Evolutionary conservation across 2,329 filamentous ascomycete species (phyloP).

Genomic region (Kalmusia sp.): DNA sequence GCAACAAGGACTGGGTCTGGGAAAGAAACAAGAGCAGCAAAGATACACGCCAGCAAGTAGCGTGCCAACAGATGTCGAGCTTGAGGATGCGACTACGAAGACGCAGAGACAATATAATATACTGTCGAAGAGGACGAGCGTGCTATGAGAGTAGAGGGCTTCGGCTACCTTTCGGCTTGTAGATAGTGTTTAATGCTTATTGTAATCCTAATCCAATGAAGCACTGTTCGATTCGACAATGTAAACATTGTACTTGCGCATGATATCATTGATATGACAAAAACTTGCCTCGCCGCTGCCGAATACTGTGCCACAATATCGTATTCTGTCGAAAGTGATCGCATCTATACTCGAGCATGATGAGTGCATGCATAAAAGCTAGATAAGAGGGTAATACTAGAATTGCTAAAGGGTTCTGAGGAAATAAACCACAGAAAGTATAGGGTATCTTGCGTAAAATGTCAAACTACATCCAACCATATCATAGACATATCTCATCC

Average conservation of each 20-base stretch:
- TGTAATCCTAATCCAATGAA: background rate
- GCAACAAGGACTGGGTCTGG: constrained; percentile 17
- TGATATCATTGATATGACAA: too few species aligned
- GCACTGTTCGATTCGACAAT: background rate
- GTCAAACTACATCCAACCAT: background rate
- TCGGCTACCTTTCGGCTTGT: background rate
- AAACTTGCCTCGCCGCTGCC: too few species aligned
- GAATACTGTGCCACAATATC: too few species aligned
- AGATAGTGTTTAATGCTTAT: background rate
- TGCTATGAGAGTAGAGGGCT: constrained; percentile 30
- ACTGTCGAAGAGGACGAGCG: constrained; percentile 46
- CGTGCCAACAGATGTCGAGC: constrained; percentile 33
- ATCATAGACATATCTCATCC: constrained; percentile 10
- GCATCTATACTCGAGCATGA: too few species aligned
- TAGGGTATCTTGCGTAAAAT: background rate
- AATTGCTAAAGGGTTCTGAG: too few species aligned
- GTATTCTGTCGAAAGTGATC: too few species aligned
- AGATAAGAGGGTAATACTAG: too few species aligned
- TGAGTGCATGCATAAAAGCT: too few species aligned
- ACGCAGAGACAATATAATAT: constrained; percentile 42
- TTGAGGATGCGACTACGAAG: constrained; percentile 44
- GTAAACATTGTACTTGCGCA: too few species aligned
- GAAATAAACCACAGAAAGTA: too few species aligned
- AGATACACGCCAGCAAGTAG: constrained; percentile 30
- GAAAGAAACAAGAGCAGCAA: constrained; percentile 16